Conservation (phyloP, 352 stramenopile genomes). For the Phytophthora tubulina region DNA sequence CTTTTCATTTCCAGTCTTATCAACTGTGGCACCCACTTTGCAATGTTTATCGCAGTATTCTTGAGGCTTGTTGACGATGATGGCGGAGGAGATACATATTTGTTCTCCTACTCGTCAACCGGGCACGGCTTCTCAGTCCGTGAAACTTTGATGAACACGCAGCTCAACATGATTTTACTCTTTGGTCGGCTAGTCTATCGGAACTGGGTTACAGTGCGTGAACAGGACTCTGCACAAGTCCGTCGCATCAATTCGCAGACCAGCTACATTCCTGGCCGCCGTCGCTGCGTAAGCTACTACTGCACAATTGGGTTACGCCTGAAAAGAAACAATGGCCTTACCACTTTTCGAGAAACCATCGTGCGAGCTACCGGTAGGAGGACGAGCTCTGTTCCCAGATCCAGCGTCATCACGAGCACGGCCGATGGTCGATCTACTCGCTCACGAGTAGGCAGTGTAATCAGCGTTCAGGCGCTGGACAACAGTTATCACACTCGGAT, state of each 20-base stretch:
- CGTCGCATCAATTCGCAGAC: constrained; percentile 24
- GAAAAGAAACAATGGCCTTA: constrained; percentile 5
- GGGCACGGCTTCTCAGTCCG: constrained; percentile 29
- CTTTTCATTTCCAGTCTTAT: constrained; percentile 32
- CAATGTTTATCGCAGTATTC: constrained; percentile 32
- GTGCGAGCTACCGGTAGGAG: background rate
- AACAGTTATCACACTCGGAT: constrained; percentile 17
- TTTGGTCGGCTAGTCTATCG: constrained; percentile 41
- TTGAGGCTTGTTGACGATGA: constrained; percentile 35
- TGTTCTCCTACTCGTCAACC: constrained; percentile 27
- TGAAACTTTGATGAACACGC: constrained; percentile 41
- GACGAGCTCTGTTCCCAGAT: constrained; percentile 17
- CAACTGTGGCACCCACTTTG: constrained; percentile 26
- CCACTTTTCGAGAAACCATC: background rate
- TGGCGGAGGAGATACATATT: constrained; percentile 3
- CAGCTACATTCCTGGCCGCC: constrained; percentile 25
- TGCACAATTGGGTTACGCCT: constrained; percentile 32
- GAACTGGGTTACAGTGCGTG: constrained; percentile 30
- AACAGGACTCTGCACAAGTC: constrained; percentile 6
- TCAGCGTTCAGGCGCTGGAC: constrained; percentile 30
- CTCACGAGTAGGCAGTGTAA: constrained; percentile 21
- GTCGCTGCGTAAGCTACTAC: constrained; percentile 42
- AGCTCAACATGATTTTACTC: constrained; percentile 43
- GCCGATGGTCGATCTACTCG: constrained; percentile 8
- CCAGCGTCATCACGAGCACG: background rate